Base-by-base conservation (phyloP, 73 alveolate genomes). In the Stentor coeruleus region DNA sequence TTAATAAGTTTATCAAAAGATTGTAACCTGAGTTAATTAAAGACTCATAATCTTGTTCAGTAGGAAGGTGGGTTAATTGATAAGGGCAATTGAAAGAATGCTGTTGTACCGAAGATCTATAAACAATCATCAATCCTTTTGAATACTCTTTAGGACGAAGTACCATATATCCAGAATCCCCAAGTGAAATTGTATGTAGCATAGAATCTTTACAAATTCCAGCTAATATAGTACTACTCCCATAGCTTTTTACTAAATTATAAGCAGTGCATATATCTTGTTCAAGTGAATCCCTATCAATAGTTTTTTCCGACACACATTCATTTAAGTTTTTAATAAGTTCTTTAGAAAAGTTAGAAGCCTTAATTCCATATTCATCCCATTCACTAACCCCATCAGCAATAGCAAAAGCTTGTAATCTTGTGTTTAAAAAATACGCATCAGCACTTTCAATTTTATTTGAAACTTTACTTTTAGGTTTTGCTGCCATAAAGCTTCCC, bases 11-110 rank as follows among this genome's bases (percentile, higher is more conserved):
- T 41, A 37, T 49, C 77, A 3, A 87, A 77, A 38, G 38, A 59
- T 59, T 38, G 55, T 26, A 84, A 3, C 89, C 90, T 59, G 41
- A 35, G 33, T 74, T 31, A 3, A 60, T 20, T 3, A 84, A 74
- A 33, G 3, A 38, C 1, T 58, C 74, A 15, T 75, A n/a, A 3
- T 84, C 85, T 11, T 74, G 77, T 14, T 35, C 59, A 0, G 77
- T 77, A 20, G 95, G 95, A 11, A 89, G 74, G 0, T 81, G 66
- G 30, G 95, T 74, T 4, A 89, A 59, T 41, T 89, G 88, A 73
- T 60, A 84, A 0, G 95, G 95, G 40, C 80, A 79, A 77, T 89
- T 89, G 59, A 89, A 89, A 30, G 83, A 60, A 57, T 89, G 95
- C 84, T 89, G 87, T 66, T 86, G 87, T 72, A 86, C 95, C 35